These are phyloP conservation scores for Pseudoneurospora amorphoporcata DNA, from an alignment of 495 filamentous ascomycete genomes.

Conservation along the genomic window DNA sequence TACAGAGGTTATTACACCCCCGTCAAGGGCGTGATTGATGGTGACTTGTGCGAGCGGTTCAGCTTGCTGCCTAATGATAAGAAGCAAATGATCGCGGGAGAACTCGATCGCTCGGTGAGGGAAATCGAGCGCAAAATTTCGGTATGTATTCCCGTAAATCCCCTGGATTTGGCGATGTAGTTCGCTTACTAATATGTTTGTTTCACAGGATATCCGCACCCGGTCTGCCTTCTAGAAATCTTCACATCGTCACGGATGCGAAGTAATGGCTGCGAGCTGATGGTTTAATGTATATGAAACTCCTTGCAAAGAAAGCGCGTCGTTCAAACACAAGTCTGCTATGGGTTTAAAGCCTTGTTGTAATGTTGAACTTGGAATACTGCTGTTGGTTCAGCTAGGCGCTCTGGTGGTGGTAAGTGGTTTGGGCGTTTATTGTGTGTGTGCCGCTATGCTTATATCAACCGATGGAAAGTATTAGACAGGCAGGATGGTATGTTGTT, in stretches of 20 bases:
- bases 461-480: neutral
- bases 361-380: neutral
- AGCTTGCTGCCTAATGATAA: constrained; percentile 69
- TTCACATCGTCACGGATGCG: neutral
- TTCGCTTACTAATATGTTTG: constrained; percentile 14
- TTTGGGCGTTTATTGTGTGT: neutral
- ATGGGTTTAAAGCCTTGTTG: neutral
- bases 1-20: constrained; percentile 96
- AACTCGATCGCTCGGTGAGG: constrained; percentile 78
- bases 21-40: constrained; percentile 93
- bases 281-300: neutral
- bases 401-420: neutral
- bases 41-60: constrained; percentile 94
- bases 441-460: neutral
- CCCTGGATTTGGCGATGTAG: neutral
- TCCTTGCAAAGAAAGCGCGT: neutral
- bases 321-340: neutral
- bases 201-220: constrained; percentile 68
- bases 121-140: constrained; percentile 95
- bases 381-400: neutral
- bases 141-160: constrained; percentile 39
- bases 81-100: constrained; percentile 88
- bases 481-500: neutral
- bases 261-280: neutral
- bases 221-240: constrained; percentile 63